phyloP scores from a whole-genome alignment of 1,284 basidiomycete species.

The Grifola frondosa region DNA sequence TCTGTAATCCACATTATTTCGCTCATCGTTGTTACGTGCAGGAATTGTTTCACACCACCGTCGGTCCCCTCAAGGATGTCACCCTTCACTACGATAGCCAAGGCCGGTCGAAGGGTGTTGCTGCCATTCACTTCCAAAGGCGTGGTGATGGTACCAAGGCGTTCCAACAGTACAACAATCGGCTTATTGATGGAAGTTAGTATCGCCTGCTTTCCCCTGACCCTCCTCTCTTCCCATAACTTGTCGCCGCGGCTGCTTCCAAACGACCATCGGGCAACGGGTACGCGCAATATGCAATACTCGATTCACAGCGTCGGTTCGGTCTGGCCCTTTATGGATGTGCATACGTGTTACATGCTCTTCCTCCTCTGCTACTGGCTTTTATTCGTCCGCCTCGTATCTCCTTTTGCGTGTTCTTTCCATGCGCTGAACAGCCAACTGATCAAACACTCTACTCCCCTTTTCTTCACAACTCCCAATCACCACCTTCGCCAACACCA shows the following conservation, averaged over 20 bases:
- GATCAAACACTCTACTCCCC: slow-evolving; percentile 38
- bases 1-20: slow-evolving; percentile 1
- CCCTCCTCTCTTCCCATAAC: slow-evolving; percentile 19
- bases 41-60: slow-evolving; percentile 91
- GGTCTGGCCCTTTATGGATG: too few relatives aligned
- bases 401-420: slow-evolving; percentile 45
- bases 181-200: slow-evolving; percentile 99
- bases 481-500: slow-evolving; percentile 1
- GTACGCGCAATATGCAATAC: too few relatives aligned
- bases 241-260: too few relatives aligned
- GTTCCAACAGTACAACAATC: slow-evolving; percentile 92
- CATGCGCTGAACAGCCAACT: slow-evolving; percentile 58
- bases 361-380: too few relatives aligned
- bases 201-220: slow-evolving; percentile 58
- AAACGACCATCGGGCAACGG: too few relatives aligned
- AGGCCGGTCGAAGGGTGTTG: slow-evolving; percentile 88
- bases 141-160: slow-evolving; percentile 91
- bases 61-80: slow-evolving; percentile 83
- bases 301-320: too few relatives aligned
- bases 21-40: slow-evolving; percentile 34
- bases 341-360: too few relatives aligned
- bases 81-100: slow-evolving; percentile 81
- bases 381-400: too few relatives aligned
- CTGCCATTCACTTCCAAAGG: slow-evolving; percentile 82
- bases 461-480: slow-evolving; percentile 9